Evolutionary conservation across 2,329 filamentous ascomycete genomes (phyloP), one percentile per base, ranked within the genome.

Genomic region (Hyphodiscus sp.): DNA sequence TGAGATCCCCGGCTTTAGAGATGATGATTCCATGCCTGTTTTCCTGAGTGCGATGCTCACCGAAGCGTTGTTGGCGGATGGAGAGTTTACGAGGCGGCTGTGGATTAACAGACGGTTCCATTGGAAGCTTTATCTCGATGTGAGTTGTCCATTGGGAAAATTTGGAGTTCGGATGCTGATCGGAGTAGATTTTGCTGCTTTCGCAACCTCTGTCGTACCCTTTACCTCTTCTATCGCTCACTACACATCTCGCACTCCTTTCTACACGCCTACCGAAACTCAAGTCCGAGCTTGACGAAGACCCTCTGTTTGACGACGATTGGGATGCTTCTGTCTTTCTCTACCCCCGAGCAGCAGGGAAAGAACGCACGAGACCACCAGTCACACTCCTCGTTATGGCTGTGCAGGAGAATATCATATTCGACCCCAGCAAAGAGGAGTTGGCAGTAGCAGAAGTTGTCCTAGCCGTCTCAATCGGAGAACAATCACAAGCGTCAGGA

Each of bases 241-340:
- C 94, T 19, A 92, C 89, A 47, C 91, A 99, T 69, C 85, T 99
- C 56, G 94, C 94, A 2, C 86, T 99, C 46, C 83, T 96, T 58
- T 85, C 89, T 29, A 92, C 94, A 7, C 85, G 87, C 59, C 78
- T 97, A 2, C 94, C 94, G 8, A 81, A 84, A 23, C 77, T 96
- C 49, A 89, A 89, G 68, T 96, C 91, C 1, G 88, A 95, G 70
- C 82, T 82, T 54, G 92, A 97, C 72, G 94, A 99, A 73, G 94
- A 99, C 64, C 94, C 94, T 13, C 85, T 96, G 68, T 99, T 99
- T 72, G 87, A 96, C 73, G 94, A 99, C 72, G 94, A 99, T 74
- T 99, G 94, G 94, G 89, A 87, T 59, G 87, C 87, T 16, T 85
- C 91, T 1, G 78, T 82, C 18, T 85, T 83, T 53, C 75, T 99